These are phyloP conservation scores for Terfezia claveryi DNA, from an alignment of 495 filamentous ascomycete species.

Conservation along the genomic window DNA sequence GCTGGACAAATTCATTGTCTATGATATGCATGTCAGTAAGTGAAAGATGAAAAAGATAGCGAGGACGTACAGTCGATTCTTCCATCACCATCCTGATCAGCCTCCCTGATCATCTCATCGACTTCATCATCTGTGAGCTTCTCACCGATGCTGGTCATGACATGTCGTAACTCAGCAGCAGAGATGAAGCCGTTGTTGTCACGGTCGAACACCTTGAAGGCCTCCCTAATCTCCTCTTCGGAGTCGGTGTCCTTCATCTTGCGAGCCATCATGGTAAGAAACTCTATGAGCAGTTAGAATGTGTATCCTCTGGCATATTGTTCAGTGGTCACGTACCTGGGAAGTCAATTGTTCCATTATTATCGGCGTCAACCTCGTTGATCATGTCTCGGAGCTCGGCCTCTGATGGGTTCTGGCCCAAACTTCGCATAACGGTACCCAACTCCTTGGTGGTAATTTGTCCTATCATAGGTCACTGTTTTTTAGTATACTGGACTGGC, in stretches of 20 bases:
- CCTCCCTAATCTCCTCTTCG: slow-evolving; percentile 81
- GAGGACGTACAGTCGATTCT: slow-evolving; percentile 66
- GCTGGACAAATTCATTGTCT: slow-evolving; percentile 99
- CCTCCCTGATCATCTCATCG: slow-evolving; percentile 99
- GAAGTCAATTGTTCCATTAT: slow-evolving; percentile 99
- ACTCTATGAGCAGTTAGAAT: slow-evolving; percentile 35
- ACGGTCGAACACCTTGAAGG: slow-evolving; percentile 91
- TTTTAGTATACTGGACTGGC: background rate
- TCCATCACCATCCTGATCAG: slow-evolving; percentile 95
- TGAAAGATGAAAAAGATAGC: background rate
- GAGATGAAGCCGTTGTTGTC: slow-evolving; percentile 99
- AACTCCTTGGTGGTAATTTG: slow-evolving; percentile 99
- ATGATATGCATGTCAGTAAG: slow-evolving; percentile 20
- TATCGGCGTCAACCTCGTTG: slow-evolving; percentile 98
- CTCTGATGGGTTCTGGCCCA: slow-evolving; percentile 97
- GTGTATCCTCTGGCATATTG: background rate
- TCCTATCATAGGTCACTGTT: slow-evolving; percentile 29
- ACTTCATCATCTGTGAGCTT: slow-evolving; percentile 99
- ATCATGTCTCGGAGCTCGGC: slow-evolving; percentile 99
- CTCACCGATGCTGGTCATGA: slow-evolving; percentile 99
- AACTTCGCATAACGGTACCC: slow-evolving; percentile 97
- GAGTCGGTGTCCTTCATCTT: slow-evolving; percentile 99
- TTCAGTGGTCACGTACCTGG: slow-evolving; percentile 40
- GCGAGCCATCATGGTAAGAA: slow-evolving; percentile 98
- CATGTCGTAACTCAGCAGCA: slow-evolving; percentile 87